Evolutionary conservation across 1,139 yeast genomes (phyloP), one percentile per base, ranked within the genome.

Genomic region (Kodamaea ohmeri): DNA sequence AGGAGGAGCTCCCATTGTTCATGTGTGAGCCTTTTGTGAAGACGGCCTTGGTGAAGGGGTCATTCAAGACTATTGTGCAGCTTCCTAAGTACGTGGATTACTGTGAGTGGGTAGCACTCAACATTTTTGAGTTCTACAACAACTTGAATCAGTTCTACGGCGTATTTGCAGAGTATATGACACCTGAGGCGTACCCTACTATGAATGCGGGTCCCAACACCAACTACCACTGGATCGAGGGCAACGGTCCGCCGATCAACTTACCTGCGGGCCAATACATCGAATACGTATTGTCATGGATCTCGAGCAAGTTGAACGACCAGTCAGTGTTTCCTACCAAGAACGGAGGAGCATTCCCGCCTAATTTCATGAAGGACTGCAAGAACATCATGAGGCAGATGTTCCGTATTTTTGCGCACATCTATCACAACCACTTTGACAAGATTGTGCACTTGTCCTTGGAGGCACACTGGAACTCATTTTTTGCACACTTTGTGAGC

Each of bases 401-500:
- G 90, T 89, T 92, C 56, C 74, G 97, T 47, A 85, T 92, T n/a
- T 90, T 92, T 66, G 98, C 98, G 8, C 96, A 90, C 58, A 82
- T 92, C 25, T 92, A 90, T 59, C 87, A 88, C 61, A 88, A 89
- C 57, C 98, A 92, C 60, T 92, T 89, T 61, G 98, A 92, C 50
- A 87, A 83, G 55, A 77, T 92, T 29, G 80, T 92, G 20, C 97
- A 92, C 60, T 66, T 94, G 45, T 83, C 95, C 3, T 62, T 92
- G 44, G 98, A 92, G 59, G 97, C 98, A 1, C 98, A 94, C 59
- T 92, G 96, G 96, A 92, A 94, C 61, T 89, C 97, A 4, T 88
- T 90, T 54, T 94, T 92, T 62, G 94, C 96, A n/a, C 98, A 94
- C 60, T 92, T 85, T 56, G 75, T 90, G 36, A 83, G 95, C 40